Base-by-base conservation (phyloP, 345 rosid species). In the Sisymbrium irio region DNA sequence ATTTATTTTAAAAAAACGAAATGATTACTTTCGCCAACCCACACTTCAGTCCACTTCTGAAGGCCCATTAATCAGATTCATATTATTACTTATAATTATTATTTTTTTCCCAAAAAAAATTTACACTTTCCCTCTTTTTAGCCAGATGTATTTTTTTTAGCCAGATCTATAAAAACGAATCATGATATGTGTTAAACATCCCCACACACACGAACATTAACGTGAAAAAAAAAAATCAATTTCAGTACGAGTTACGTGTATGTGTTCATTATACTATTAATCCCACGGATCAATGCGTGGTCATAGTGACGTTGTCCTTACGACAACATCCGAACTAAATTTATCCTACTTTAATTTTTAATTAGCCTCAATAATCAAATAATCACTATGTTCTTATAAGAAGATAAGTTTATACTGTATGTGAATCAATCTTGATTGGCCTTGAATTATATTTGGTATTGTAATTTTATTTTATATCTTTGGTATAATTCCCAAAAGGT, bases 1-100 rank as follows among this genome's bases (percentile, higher is more conserved):
- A 22, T 32, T 35, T 9, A 7, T 9, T 3, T 9, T 19, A 64
- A 81, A 40, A 64, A 81, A 40, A 57, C 47, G 83, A 86, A 83
- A 88, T 86, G 89, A 90, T 90, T 82, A 56, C 58, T 59, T 69
- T 76, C 69, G 78, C 88, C 83, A 54, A 76, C 85, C 82, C 79
- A 45, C 76, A 41, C 64, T 81, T 71, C 49, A 78, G 66, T 69
- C 80, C 80, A 77, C 77, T 77, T 71, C 67, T 65, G 71, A 70
- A 85, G 83, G 73, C 75, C 83, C 83, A 65, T 67, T 55, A 58
- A 71, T 44, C 53, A 67, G 55, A 63, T 60, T 28, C 66, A 55
- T 49, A 75, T 68, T 45, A 62, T 67, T 62, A 69, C 50, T 60
- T 36, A 15, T 35, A 44, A 30, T 25, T n/a, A 51, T 67, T 50